These are phyloP conservation scores for Hyphopichia fennica DNA, from an alignment of 1,139 yeast species.

Conservation along the genomic window DNA sequence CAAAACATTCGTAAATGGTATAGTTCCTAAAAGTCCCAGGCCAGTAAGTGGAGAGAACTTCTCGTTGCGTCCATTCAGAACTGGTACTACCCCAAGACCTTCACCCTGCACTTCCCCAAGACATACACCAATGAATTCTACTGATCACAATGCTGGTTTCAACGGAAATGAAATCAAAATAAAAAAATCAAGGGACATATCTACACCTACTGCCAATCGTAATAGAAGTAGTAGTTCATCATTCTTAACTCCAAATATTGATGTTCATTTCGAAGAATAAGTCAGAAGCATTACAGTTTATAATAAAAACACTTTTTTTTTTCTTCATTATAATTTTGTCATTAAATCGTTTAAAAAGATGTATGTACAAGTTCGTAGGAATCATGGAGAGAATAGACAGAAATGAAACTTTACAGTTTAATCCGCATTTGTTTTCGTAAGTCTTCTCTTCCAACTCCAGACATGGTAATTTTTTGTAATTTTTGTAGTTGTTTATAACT, in stretches of 20 bases:
- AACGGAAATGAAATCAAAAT: constrained; percentile 3
- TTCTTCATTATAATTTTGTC: background rate
- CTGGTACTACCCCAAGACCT: constrained; percentile 42
- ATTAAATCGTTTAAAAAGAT: background rate
- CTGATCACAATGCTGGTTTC: constrained; percentile 4
- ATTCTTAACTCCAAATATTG: constrained; percentile 28
- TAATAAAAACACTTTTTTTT: too few relatives aligned
- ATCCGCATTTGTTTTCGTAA: constrained; percentile 2
- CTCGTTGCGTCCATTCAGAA: constrained; percentile 44
- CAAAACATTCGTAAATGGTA: constrained; percentile 4
- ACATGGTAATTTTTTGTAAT: constrained; percentile 44
- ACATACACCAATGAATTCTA: constrained; percentile 21
- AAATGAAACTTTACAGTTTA: background rate
- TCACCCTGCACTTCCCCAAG: constrained; percentile 42
- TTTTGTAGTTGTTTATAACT: constrained; percentile 31
- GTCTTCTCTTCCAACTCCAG: constrained; percentile 19
- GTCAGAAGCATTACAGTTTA: background rate
- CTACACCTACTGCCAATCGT: background rate
- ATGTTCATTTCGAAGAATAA: constrained; percentile 29
- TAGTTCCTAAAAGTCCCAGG: constrained; percentile 19
- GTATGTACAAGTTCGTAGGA: too few relatives aligned
- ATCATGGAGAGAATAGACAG: too few relatives aligned
- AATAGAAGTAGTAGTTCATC: constrained; percentile 24
- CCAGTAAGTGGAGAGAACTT: constrained; percentile 29
- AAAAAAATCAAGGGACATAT: constrained; percentile 3